Evolutionary conservation across 768 basidiomycete genomes (phyloP).

Genomic region (Serendipita sp.): DNA sequence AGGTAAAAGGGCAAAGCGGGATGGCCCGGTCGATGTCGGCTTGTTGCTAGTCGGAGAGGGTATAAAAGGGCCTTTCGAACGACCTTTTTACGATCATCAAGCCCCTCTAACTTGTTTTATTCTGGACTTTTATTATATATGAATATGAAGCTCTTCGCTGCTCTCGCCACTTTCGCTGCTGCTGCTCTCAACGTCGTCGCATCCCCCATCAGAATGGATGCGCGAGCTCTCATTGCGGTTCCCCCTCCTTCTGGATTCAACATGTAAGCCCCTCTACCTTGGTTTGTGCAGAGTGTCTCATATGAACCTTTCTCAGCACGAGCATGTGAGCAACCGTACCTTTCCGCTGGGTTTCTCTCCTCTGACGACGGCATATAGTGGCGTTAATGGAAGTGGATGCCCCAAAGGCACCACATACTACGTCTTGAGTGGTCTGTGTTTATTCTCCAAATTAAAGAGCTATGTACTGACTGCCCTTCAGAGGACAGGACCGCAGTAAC

Average conservation of each 20-base stretch:
- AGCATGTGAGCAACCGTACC: not conserved
- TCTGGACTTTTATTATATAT: too few species aligned
- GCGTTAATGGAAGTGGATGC: not conserved
- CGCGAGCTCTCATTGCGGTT: not conserved
- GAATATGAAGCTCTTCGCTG: not conserved
- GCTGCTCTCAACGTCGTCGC: not conserved
- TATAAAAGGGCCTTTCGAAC: too few species aligned
- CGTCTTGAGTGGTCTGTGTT: not conserved
- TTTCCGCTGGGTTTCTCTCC: not conserved
- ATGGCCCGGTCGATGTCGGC: too few species aligned
- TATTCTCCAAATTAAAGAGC: not conserved
- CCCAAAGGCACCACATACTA: not conserved
- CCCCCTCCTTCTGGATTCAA: not conserved
- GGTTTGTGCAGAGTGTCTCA: not conserved
- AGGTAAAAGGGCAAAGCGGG: too few species aligned
- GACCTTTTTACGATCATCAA: too few species aligned
- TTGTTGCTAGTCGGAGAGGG: too few species aligned
- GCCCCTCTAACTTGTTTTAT: too few species aligned
- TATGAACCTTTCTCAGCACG: not conserved
- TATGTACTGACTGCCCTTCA: not conserved
- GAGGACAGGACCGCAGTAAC: not conserved
- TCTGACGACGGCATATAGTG: not conserved
- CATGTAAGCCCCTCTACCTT: not conserved
- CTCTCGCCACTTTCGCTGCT: not conserved
- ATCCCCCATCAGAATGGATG: not conserved